Base-by-base conservation (phyloP, 2,329 filamentous ascomycete species). In the Xylaria sp. region DNA sequence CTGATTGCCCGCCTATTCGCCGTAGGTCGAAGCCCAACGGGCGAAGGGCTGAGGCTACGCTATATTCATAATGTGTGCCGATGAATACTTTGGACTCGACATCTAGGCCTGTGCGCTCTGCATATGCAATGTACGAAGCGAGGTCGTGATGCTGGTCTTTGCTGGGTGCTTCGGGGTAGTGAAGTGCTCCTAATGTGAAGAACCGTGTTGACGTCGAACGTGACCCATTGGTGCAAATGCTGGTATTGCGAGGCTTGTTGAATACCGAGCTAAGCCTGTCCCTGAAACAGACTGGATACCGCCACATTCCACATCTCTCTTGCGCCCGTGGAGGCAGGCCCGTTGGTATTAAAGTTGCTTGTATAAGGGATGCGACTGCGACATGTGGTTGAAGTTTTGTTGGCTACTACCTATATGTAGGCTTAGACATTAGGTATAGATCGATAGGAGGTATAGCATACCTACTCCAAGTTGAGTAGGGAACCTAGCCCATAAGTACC, bases 21-120 rank as follows among this genome's bases (percentile, higher is more conserved):
- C 92, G 87, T 55, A 94, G 83, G 24, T 81, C 79, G 81, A 95
- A 92, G 62, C 90, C 89, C 61, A 92, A 85, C 1, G 81, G 79
- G 2, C 84, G 75, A 0, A 95, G 84, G 0, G 86, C 80, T 3
- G 79, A 77, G 5, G 86, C 85, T 2, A 89, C 86, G 0, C 83
- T 88, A 81, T 95, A 95, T 79, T 96, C 93, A 81, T 92, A 95
- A 77, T 87, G 87, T 0, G 92, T 95, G 71, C 93, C 93, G 50
- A 89, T 82, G 76, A 89, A 94, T 53, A 89, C 84, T 0, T 88
- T 89, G 17, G 86, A 88, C 4, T 78, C 80, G 0, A 82, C 78
- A 70, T 87, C 84, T 24, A 93, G 82, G 0, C 84, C 82, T 0
- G 81, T 84, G 58, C 86, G 85, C 21, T 83, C 77, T 4, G 89